These are phyloP conservation scores for Annulohypoxylon maeteangense DNA, from an alignment of 495 filamentous ascomycete genomes.

Conservation along the genomic window DNA sequence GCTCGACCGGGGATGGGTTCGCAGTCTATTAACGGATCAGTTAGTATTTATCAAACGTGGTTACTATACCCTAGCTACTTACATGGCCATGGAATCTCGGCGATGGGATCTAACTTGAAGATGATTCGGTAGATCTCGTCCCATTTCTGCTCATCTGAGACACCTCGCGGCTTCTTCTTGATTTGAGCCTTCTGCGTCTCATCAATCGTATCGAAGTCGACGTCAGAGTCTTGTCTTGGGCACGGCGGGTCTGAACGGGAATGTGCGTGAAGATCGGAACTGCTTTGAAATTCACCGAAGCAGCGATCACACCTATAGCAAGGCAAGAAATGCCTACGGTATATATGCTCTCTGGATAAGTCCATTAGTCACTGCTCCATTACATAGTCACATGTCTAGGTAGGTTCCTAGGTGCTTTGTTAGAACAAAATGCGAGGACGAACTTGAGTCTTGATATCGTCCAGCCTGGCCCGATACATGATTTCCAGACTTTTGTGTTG, in stretches of 20 bases:
- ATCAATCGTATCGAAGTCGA: conserved; percentile 25
- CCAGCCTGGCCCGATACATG: conserved; percentile 28
- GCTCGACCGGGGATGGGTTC: neutral
- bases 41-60: neutral
- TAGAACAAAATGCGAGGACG: neutral
- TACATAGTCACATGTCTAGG: neutral
- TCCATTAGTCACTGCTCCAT: neutral
- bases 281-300: conserved; percentile 19
- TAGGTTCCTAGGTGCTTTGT: neutral
- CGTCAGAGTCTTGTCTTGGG: neutral
- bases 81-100: conserved; percentile 37
- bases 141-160: conserved; percentile 37
- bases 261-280: conserved; percentile 20
- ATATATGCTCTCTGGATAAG: conserved; percentile 34
- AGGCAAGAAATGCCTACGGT: conserved; percentile 26
- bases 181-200: conserved; percentile 28
- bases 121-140: conserved; percentile 30
- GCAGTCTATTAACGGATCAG: conserved; percentile 1
- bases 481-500: conserved; percentile 34
- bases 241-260: conserved; percentile 28
- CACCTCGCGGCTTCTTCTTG: conserved; percentile 26
- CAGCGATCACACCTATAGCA: conserved; percentile 28
- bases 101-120: conserved; percentile 20
- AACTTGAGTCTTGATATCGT: conserved; percentile 36
- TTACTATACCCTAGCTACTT: neutral